phyloP scores from a whole-genome alignment of 257 asterid genomes.

The Solanum dulcamara region DNA sequence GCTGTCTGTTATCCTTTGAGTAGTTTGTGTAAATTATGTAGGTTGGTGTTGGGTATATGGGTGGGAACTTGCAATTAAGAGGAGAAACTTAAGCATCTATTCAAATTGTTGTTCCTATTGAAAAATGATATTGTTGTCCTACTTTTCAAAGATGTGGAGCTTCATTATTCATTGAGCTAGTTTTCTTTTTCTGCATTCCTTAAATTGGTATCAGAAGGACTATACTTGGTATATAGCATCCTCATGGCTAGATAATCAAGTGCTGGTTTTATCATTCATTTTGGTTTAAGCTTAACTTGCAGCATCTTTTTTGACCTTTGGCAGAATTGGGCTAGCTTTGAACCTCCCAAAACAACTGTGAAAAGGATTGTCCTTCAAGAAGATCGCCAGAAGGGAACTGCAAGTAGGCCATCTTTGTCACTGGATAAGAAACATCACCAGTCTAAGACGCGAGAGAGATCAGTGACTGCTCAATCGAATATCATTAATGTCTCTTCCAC shows the following conservation, averaged over 20 bases:
- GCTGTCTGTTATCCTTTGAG: not conserved
- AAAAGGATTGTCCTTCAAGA: conserved; percentile 51
- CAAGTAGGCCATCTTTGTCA: conserved; percentile 25
- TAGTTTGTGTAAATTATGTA: not conserved
- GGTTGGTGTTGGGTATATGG: not conserved
- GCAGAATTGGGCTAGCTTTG: conserved; percentile 70
- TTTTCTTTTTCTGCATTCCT: not conserved
- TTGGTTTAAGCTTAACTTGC: not conserved
- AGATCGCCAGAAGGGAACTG: conserved; percentile 32
- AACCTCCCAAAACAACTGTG: conserved; percentile 69
- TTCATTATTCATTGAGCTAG: not conserved
- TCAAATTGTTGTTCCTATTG: not conserved
- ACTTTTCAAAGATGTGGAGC: not conserved
- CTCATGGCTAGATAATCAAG: not conserved
- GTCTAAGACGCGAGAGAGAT: conserved; percentile 27
- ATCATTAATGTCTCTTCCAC: conserved; percentile 12
- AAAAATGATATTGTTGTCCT: not conserved
- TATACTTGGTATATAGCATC: not conserved
- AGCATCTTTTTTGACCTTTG: not conserved
- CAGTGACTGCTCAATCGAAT: conserved; percentile 26
- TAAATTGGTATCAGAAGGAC: not conserved
- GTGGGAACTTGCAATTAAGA: not conserved
- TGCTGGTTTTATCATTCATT: not conserved
- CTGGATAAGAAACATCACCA: conserved; percentile 31
- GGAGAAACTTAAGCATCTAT: not conserved